Evolutionary conservation across 495 filamentous ascomycete genomes (phyloP).

Genomic region (Penicillium odoratum): DNA sequence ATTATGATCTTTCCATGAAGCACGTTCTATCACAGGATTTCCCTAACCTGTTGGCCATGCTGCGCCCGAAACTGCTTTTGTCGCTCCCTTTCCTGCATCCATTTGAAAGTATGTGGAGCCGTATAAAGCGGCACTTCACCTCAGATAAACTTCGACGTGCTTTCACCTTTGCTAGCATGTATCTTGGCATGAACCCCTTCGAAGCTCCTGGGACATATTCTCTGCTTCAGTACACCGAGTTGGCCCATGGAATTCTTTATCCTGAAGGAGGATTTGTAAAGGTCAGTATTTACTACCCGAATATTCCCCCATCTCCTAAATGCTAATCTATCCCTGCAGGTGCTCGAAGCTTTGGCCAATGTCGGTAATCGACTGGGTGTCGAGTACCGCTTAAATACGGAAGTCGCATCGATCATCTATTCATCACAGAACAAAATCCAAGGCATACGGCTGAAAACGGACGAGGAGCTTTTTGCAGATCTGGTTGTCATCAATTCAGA

Average conservation of each 20-base stretch:
- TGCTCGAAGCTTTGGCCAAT: constrained; percentile 55
- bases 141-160: constrained; percentile 64
- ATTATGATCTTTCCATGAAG: constrained; percentile 62
- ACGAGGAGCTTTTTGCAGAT: constrained; percentile 56
- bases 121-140: constrained; percentile 61
- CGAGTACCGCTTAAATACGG: constrained; percentile 53
- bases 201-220: constrained; percentile 72
- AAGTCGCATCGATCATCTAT: constrained; percentile 51
- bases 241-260: constrained; percentile 74
- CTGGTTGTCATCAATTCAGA: constrained; percentile 67
- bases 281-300: constrained; percentile 2
- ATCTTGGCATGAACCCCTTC: constrained; percentile 74
- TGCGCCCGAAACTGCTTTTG: constrained; percentile 49
- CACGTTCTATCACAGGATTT: constrained; percentile 66
- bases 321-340: constrained; percentile 19
- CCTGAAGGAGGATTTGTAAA: constrained; percentile 64
- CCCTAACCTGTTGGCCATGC: constrained; percentile 51
- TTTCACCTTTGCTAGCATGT: constrained; percentile 76
- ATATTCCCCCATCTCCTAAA: not conserved
- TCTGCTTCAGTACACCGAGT: constrained; percentile 69
- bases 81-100: constrained; percentile 60
- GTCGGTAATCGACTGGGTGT: constrained; percentile 58
- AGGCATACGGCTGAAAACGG: constrained; percentile 54
- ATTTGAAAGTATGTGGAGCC: constrained; percentile 61
- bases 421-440: constrained; percentile 44